A percentile compares a stretch with the other conserved stretches of the same genome.
Evolutionary conservation across 2,329 filamentous ascomycete genomes (phyloP).

Genomic region (Apiospora arundinis): DNA sequence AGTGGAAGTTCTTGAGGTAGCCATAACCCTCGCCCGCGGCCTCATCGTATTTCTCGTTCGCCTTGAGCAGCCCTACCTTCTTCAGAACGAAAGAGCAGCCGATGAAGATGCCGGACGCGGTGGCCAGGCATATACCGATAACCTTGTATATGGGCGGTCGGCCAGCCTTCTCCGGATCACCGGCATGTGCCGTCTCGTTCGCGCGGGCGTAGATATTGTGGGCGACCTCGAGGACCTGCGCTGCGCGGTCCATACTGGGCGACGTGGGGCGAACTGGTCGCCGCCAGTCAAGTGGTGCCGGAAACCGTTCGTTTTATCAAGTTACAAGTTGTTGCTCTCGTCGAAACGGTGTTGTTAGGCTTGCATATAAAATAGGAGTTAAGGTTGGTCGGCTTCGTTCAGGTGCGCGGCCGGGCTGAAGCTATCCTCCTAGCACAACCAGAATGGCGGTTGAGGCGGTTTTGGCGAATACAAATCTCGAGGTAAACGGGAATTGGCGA

Average conservation of each 20-base stretch:
- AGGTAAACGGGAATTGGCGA: background rate
- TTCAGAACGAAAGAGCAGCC: slow-evolving; percentile 95
- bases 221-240: slow-evolving; percentile 42
- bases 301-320: background rate
- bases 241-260: slow-evolving; percentile 45
- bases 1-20: slow-evolving; percentile 92
- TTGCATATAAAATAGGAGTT: background rate
- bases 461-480: background rate
- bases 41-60: slow-evolving; percentile 96
- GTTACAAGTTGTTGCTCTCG: background rate
- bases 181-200: slow-evolving; percentile 40
- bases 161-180: slow-evolving; percentile 31
- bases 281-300: slow-evolving; percentile 13
- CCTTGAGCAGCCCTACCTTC: slow-evolving; percentile 87
- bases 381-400: background rate
- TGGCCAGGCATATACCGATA: slow-evolving; percentile 83
- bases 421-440: background rate
- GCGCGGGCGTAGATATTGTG: slow-evolving; percentile 50
- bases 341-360: background rate
- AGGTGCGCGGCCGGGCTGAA: background rate
- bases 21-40: slow-evolving; percentile 96
- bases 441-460: background rate
- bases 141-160: slow-evolving; percentile 74
- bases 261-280: slow-evolving; percentile 28
- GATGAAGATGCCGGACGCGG: slow-evolving; percentile 90